Evolutionary conservation across 2,329 filamentous ascomycete species (phyloP).

Genomic region (Tolypocladium ovalisporum): DNA sequence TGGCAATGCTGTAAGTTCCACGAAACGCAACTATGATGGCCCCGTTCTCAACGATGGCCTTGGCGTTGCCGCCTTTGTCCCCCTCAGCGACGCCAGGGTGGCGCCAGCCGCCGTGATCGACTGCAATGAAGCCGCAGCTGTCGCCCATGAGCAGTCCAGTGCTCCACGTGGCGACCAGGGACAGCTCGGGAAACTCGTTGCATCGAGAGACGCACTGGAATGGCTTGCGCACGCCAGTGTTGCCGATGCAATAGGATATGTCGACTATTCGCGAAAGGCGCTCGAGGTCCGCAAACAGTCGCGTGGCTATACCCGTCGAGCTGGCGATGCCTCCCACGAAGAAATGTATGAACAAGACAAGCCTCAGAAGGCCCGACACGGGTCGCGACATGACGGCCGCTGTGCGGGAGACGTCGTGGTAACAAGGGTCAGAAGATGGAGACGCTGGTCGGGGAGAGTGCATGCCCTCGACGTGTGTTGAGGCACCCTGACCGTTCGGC

Average conservation of each 20-base stretch:
- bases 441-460: not conserved
- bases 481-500: no score
- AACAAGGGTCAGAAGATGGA: not conserved
- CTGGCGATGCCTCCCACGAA: not conserved
- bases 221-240: slow-evolving; percentile 68
- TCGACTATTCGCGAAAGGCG: slow-evolving; percentile 86
- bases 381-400: not conserved
- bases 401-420: not conserved
- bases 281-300: slow-evolving; percentile 72
- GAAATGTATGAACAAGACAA: not conserved
- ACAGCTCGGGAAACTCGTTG: slow-evolving; percentile 68
- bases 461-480: not conserved
- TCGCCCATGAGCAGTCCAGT: slow-evolving; percentile 80
- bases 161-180: slow-evolving; percentile 78
- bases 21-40: slow-evolving; percentile 79
- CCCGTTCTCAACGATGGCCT: slow-evolving; percentile 9
- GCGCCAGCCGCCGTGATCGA: slow-evolving; percentile 51
- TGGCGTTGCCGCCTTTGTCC: slow-evolving; percentile 6
- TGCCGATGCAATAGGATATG: slow-evolving; percentile 87
- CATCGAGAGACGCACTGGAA: slow-evolving; percentile 83
- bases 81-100: slow-evolving; percentile 1
- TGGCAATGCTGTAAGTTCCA: slow-evolving; percentile 87
- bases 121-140: slow-evolving; percentile 84
- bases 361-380: not conserved
- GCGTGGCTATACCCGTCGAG: slow-evolving; percentile 34